phyloP scores from a whole-genome alignment of 352 stramenopile species.

The Pythium insidiosum region DNA sequence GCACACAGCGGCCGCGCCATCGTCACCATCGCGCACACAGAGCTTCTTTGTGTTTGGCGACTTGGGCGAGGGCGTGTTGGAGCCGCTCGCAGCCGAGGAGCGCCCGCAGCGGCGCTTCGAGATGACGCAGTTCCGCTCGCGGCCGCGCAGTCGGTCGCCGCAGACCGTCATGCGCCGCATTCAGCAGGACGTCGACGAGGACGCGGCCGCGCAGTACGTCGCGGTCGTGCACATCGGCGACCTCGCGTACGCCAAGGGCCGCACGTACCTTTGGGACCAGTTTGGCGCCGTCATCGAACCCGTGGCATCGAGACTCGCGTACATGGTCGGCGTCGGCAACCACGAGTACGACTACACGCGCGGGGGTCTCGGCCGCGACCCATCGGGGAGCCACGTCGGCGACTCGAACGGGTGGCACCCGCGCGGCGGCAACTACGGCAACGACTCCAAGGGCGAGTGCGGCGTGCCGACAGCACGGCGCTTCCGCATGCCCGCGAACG shows the following conservation, averaged over 20 bases:
- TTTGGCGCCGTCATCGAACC: constrained; percentile 67
- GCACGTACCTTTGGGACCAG: constrained; percentile 74
- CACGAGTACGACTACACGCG: constrained; percentile 35
- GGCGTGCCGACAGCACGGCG: constrained; percentile 46
- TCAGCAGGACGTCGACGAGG: constrained; percentile 17
- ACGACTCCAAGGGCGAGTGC: constrained; percentile 63
- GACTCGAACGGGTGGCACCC: constrained; percentile 19
- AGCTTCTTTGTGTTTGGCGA: constrained; percentile 28
- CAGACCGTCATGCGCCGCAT: constrained; percentile 34
- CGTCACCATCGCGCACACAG: neutral
- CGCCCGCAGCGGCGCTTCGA: constrained; percentile 14
- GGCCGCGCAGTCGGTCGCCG: constrained; percentile 4
- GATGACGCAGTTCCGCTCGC: constrained; percentile 5
- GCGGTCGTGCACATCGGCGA: constrained; percentile 72
- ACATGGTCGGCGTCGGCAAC: constrained; percentile 42
- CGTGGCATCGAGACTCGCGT: constrained; percentile 56
- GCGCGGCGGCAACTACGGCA: constrained; percentile 11
- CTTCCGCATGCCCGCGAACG: constrained; percentile 41
- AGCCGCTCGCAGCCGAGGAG: neutral
- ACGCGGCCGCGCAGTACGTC: constrained; percentile 20
- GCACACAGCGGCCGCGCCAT: neutral
- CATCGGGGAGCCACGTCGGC: constrained; percentile 28
- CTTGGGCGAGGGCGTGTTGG: constrained; percentile 14
- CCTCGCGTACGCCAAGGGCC: constrained; percentile 54
- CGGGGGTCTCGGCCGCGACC: constrained; percentile 15